Base-by-base conservation (phyloP, 2,329 filamentous ascomycete species). In the Talaromyces sp. region DNA sequence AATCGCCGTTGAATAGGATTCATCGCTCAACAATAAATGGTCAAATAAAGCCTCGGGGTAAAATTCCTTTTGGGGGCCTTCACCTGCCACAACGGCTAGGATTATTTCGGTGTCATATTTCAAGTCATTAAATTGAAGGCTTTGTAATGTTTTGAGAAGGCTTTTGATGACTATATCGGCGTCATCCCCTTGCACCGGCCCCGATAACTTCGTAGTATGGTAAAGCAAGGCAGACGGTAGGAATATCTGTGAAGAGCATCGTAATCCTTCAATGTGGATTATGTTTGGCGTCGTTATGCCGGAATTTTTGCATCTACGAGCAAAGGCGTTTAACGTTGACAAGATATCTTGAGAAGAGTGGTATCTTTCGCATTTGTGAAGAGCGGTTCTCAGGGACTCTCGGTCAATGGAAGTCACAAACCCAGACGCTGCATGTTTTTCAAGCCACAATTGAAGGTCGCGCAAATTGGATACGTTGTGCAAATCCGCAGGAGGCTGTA, bases 291-390 rank as follows among this genome's bases (percentile, higher is more conserved):
- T 32, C 13, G 49, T 46, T 2, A 65, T 59, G 4, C 59, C 35
- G 21, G 56, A 65, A 17, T 66, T 56, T 35, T 73, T 58, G 43
- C 43, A 46, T 58, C 74, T 71, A 52, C 63, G 64, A 38, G 68
- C 56, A 27, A 74, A 63, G 19, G 70, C 72, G 60, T 70, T 70
- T 31, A 77, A 58, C 3, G 66, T 61, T 6, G 66, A 66, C 17
- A 74, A 63, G 21, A 77, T 67, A 53, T 76, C 73, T 9, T 65
- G 63, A 50, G 68, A 69, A 14, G 70, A 68, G 53, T 65, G 61
- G 31, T 63, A 55, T n/a, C 52, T 64, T 56, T 69, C 61, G 58
- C 66, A 72, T 26, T 58, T 65, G 41, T 63, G 54, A 14, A 77
- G 55, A 9, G 65, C 66, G 51, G 64, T 14, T 10, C 43, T 54